A percentile compares a stretch with the other conserved stretches of the same genome.
These are phyloP conservation scores for Boletellus dicymbophilus DNA, from an alignment of 1,284 basidiomycete species.

Conservation along the genomic window DNA sequence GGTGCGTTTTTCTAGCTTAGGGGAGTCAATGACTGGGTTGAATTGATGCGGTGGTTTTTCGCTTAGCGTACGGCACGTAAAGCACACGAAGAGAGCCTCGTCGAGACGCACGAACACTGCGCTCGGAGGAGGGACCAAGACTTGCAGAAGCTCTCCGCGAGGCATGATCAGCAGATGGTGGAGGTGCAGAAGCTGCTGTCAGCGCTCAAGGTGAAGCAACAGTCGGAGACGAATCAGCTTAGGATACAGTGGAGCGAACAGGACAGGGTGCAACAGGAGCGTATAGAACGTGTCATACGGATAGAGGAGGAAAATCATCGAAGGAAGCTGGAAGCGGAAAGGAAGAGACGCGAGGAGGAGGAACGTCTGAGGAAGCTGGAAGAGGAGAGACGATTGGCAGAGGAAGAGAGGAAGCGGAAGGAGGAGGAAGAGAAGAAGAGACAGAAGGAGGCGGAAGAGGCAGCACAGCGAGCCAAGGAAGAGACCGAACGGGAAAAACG, in stretches of 20 bases:
- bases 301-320: constrained; percentile 63
- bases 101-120: constrained; percentile 41
- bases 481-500: constrained; percentile 33
- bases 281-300: constrained; percentile 65
- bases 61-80: constrained; percentile 61
- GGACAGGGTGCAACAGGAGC: constrained; percentile 53
- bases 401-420: constrained; percentile 31
- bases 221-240: constrained; percentile 48
- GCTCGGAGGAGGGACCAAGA: constrained; percentile 40
- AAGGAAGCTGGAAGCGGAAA: constrained; percentile 52
- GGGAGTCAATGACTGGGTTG: not conserved
- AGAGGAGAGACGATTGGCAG: constrained; percentile 38
- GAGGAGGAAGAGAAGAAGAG: constrained; percentile 40
- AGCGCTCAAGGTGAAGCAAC: constrained; percentile 43
- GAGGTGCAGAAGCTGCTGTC: constrained; percentile 50
- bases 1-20: constrained; percentile 42
- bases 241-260: constrained; percentile 51
- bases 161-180: constrained; percentile 48
- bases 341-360: constrained; percentile 46
- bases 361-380: constrained; percentile 42
- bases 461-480: constrained; percentile 35
- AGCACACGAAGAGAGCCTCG: constrained; percentile 44
- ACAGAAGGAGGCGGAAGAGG: constrained; percentile 39
- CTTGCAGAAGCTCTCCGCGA: constrained; percentile 36
- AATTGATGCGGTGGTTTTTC: not conserved